These are phyloP conservation scores for Fusarium citri DNA, from an alignment of 2,329 filamentous ascomycete species.

Conservation along the genomic window DNA sequence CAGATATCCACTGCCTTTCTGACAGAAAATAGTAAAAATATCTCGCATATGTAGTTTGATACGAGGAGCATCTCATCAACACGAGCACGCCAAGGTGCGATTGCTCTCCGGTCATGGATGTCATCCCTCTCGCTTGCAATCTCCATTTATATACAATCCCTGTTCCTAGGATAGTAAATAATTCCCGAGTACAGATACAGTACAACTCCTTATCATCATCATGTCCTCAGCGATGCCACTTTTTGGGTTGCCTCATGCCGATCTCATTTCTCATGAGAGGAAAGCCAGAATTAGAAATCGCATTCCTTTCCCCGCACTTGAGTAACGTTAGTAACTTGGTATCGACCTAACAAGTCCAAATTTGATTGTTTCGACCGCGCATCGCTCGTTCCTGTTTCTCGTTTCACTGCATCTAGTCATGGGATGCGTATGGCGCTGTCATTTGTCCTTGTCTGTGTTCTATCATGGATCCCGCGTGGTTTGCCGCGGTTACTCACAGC, in stretches of 20 bases:
- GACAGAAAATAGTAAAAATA: background rate
- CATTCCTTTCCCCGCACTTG: slow-evolving; percentile 3
- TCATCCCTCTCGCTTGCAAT: background rate
- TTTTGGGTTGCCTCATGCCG: slow-evolving; percentile 9
- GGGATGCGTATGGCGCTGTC: background rate
- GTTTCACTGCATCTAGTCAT: slow-evolving; percentile 6
- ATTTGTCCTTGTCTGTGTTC: background rate
- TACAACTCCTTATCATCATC: slow-evolving; percentile 25
- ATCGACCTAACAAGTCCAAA: background rate
- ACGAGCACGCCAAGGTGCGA: background rate
- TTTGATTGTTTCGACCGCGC: background rate
- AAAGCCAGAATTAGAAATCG: slow-evolving; percentile 4
- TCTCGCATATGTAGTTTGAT: background rate
- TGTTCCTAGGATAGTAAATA: slow-evolving; percentile 4
- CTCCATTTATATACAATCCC: background rate
- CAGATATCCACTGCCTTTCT: background rate
- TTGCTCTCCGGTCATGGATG: background rate
- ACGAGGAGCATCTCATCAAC: background rate
- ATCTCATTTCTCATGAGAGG: slow-evolving; percentile 10
- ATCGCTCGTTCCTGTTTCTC: slow-evolving; percentile 2
- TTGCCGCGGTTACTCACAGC: background rate
- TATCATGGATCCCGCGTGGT: slow-evolving; percentile 15
- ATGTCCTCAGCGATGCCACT: slow-evolving; percentile 7
- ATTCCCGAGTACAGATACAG: background rate
- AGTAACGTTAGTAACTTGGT: background rate